Base-by-base conservation (phyloP, 2,329 filamentous ascomycete genomes). In the Didymella pomorum region DNA sequence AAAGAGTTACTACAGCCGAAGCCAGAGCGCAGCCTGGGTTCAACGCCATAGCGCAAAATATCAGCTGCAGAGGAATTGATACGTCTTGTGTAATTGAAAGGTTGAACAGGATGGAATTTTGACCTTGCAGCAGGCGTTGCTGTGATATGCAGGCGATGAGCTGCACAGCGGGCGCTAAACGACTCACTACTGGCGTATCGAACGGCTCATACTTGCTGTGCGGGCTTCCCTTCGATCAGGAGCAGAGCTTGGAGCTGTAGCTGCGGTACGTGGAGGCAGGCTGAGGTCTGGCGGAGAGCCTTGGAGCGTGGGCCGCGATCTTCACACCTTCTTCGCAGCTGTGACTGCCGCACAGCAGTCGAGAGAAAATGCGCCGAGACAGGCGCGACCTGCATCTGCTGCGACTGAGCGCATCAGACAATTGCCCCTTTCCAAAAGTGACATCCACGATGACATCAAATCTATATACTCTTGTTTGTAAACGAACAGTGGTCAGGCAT, bases 391-490 rank as follows among this genome's bases (percentile, higher is more conserved):
- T 28, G 26, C 26, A 28, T 6, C 26, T 31, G 29, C 10, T 31
- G 29, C 29, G 11, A 31, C 3, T 14, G 12, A 35, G 31, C 16
- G 18, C 31, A 18, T 25, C 23, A 8, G 25, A 16, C 25, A 18
- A 52, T 14, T 25, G 31, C 56, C 56, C 50, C 45, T 54, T 50
- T 51, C 25, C 16, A 39, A 21, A 35, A 25, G 41, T 54, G 41
- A 54, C 46, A 35, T 50, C 25, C 16, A 29, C 33, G n/a, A 49
- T 53, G 56, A 58, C 50, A 45, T 31, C 44, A 51, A 50, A 8
- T 31, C 31, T 46, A 49, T 50, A 50, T 54, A 51, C 26, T 14
- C 47, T 41, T 42, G 31, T 35, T 31, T 21, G 35, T 14, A 53
- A n/a, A n/a, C n/a, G 23, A 48, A 41, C 39, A 45, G 55, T 29